Evolutionary conservation across 2,329 filamentous ascomycete genomes (phyloP).

Genomic region (Aspergillus aculeatus): DNA sequence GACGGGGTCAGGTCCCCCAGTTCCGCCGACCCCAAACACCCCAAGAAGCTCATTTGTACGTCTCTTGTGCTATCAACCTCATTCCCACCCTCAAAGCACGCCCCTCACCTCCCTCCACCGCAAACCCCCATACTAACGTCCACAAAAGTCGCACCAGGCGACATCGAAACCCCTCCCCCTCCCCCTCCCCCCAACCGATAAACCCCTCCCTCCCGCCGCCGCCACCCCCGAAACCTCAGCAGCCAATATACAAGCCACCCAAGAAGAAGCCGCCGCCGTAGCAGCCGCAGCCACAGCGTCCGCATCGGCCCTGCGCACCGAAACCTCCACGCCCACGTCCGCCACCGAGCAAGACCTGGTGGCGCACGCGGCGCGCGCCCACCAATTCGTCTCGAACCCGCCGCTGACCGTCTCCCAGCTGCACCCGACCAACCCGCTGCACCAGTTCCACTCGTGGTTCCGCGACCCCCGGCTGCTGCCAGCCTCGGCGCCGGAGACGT

Average conservation of each 20-base stretch:
- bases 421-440: conserved; percentile 59
- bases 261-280: background rate
- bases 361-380: conserved; percentile 40
- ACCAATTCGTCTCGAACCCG: conserved; percentile 45
- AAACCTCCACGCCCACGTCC: conserved; percentile 38
- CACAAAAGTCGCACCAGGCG: conserved; percentile 42
- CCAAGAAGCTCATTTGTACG: conserved; percentile 45
- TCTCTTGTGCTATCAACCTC: background rate
- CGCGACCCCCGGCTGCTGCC: conserved; percentile 61
- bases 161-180: conserved; percentile 30
- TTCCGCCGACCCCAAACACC: conserved; percentile 25
- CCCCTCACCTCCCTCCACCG: background rate
- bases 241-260: no score
- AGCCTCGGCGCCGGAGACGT: conserved; percentile 80
- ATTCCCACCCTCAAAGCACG: background rate
- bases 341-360: conserved; percentile 34
- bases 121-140: background rate
- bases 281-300: background rate
- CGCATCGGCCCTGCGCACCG: conserved; percentile 25
- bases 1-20: background rate
- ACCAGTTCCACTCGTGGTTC: conserved; percentile 92
- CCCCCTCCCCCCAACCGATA: conserved; percentile 16
- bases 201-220: conserved; percentile 8
- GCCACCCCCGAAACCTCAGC: conserved; percentile 14
- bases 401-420: conserved; percentile 43